Conservation (phyloP, 2,329 filamentous ascomycete species). For the Magnaporthiopsis poae region DNA sequence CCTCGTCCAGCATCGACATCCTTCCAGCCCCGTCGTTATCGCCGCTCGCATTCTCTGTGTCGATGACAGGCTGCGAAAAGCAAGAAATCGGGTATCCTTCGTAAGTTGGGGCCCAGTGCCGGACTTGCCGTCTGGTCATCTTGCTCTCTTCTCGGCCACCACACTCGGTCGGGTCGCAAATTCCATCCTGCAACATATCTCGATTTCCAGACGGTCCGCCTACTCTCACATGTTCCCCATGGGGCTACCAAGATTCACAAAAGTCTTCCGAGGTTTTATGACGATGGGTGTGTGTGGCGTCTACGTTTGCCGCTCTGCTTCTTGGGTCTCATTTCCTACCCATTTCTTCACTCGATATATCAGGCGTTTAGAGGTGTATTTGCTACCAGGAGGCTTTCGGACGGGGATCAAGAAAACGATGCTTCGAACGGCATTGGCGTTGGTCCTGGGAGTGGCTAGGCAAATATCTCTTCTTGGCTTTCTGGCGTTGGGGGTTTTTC, state of each 20-base stretch:
- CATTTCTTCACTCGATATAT: not conserved
- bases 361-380: not conserved
- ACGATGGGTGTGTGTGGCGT: not conserved
- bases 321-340: not conserved
- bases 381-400: slow-evolving; percentile 1
- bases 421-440: not conserved
- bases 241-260: not conserved
- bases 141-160: not conserved
- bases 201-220: not conserved
- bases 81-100: not conserved
- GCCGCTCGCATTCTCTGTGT: not conserved
- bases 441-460: not conserved
- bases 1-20: not conserved
- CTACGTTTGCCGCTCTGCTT: not conserved
- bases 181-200: not conserved
- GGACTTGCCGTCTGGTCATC: not conserved
- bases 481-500: slow-evolving; percentile 5
- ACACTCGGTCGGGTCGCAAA: not conserved
- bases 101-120: not conserved
- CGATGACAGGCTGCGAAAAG: not conserved
- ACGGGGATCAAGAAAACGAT: not conserved
- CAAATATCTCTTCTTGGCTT: slow-evolving; percentile 2
- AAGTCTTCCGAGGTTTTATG: not conserved
- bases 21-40: not conserved
- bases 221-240: not conserved